Evolutionary conservation across 2,329 filamentous ascomycete genomes (phyloP), one percentile per base, ranked within the genome.

Genomic region (Exophiala alcalophila): DNA sequence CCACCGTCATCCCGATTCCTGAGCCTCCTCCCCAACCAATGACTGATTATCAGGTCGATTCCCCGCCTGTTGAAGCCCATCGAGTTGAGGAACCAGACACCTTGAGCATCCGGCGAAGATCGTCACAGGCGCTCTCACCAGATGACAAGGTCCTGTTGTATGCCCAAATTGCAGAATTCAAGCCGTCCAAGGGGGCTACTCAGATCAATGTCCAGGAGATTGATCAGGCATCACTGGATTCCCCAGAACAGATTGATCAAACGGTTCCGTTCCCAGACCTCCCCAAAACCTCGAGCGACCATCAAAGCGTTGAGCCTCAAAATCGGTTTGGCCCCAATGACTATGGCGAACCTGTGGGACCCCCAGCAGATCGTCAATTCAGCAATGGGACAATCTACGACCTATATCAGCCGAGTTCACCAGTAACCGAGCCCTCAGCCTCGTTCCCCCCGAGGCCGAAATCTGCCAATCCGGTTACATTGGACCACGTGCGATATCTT

Each of bases 111-210:
- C 42, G 50, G 11, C 39, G 53, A 19, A 44, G 44, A 21, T 53
- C 50, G n/a, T 53, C 53, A 11, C 48, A 52, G 24, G 37, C 46
- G 16, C 46, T 55, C 9, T 24, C 53, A 11, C 25, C 37, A 11
- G 49, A 52, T n/a, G 53, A 54, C 42, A 52, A 53, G 24, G 49
- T 53, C 12, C 23, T 49, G 11, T 24, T 52, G n/a, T n/a, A n/a
- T n/a, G n/a, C n/a, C n/a, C n/a, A n/a, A n/a, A n/a, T n/a, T n/a
- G n/a, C n/a, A n/a, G n/a, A n/a, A n/a, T n/a, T n/a, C n/a, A n/a
- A n/a, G n/a, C n/a, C n/a, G n/a, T n/a, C n/a, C n/a, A n/a, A n/a
- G n/a, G n/a, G n/a, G n/a, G n/a, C n/a, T n/a, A n/a, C n/a, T n/a
- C n/a, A n/a, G n/a, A n/a, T n/a, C n/a, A 18, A n/a, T 9, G 20